Evolutionary conservation across 495 filamentous ascomycete species (phyloP), one percentile per base, ranked within the genome.

Genomic region (Aspergillus saccharolyticus): DNA sequence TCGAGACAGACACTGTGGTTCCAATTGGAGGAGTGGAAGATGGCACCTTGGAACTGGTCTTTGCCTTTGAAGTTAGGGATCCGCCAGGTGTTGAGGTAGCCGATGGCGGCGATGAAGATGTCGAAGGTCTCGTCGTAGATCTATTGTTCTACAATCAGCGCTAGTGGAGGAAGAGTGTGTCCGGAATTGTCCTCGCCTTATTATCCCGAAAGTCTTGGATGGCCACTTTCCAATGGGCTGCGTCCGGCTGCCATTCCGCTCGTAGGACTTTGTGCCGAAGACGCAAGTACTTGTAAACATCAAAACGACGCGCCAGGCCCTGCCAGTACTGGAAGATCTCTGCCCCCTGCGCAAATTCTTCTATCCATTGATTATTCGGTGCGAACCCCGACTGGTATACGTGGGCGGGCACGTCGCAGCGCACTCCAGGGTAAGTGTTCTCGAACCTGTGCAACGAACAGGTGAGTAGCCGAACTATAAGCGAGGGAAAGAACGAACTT

Each of bases 301-400:
- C 76, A 67, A 85, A 78, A 63, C 88, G 88, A 15, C 70, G 67
- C 0, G 82, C 84, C 7, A 85, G 62, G 0, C 72, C 66, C 53
- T 86, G 78, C 78, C 84, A 86, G 61, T 89, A 90, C 17, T 79
- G 77, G 28, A 78, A 71, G 43, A 90, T 89, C 63, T 90, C 86
- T 14, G 66, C 66, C 0, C 84, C 84, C 30, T 81, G 76, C 2
- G 87, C 83, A 56, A 85, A 89, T 54, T 85, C 77, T 59, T 85
- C 77, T 0, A 76, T 78, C 86, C 87, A 90, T 63, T 86, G 74
- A 0, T 77, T 77, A 56, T 88, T 89, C 2, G 85, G 84, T 14
- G 76, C 74, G 61, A 89, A 89, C 18, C 78, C 80, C 3, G 80
- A 81, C 63, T 88, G 85, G 64, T 90, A 90, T 15, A 81, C 81